Evolutionary conservation across 768 basidiomycete species (phyloP).

Genomic region (Xerocomellus dryophilus): DNA sequence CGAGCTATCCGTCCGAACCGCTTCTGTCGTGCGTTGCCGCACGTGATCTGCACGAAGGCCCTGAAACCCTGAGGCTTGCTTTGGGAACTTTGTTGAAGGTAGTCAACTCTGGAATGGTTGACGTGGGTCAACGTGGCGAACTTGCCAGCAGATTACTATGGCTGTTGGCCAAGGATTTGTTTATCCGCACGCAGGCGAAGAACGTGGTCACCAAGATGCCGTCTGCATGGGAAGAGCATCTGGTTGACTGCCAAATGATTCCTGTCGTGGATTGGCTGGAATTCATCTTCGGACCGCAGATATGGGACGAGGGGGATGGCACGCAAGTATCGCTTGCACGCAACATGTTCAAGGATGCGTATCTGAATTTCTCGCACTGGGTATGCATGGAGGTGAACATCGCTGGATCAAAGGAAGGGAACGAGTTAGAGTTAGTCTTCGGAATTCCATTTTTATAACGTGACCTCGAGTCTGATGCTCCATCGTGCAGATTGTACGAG

Average conservation of each 20-base stretch:
- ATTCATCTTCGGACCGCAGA: constrained; percentile 4
- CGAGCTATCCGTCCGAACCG: constrained; percentile 18
- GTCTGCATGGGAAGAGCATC: constrained; percentile 1
- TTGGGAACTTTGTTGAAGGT: background rate
- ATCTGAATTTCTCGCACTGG: constrained; percentile 16
- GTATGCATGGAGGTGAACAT: constrained; percentile 9
- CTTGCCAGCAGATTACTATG: constrained; percentile 4
- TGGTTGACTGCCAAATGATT: constrained; percentile 14
- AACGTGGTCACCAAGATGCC: background rate
- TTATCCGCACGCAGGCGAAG: background rate
- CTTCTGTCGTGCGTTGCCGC: constrained; percentile 14
- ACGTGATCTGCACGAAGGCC: background rate
- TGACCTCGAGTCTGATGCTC: background rate
- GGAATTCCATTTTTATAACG: background rate
- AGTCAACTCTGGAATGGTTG: constrained; percentile 7
- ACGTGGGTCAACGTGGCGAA: constrained; percentile 5
- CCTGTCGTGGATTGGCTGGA: constrained; percentile 10
- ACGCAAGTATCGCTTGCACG: background rate
- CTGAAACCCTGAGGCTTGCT: background rate
- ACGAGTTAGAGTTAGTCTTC: background rate
- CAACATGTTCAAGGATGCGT: constrained; percentile 4
- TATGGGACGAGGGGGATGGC: background rate
- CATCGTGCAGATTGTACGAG: background rate
- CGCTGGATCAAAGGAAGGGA: background rate
- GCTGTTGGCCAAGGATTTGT: constrained; percentile 5